Percentiles rank a stretch among this genome's conserved stretches.
These are phyloP conservation scores for Naganishia antarctica DNA, from an alignment of 768 basidiomycete species.

Conservation along the genomic window DNA sequence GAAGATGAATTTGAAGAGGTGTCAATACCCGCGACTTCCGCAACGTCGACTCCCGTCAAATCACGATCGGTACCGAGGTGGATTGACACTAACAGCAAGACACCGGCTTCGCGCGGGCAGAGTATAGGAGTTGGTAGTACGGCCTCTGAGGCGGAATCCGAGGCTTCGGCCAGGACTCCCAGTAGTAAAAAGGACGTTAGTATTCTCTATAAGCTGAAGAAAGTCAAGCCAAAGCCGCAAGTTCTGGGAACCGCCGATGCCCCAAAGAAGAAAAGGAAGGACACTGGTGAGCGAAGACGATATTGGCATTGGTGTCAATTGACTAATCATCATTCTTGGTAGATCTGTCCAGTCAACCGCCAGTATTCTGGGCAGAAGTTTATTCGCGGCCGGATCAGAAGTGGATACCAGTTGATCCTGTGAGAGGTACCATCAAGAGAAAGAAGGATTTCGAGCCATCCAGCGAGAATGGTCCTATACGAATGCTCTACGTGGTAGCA, in stretches of 20 bases:
- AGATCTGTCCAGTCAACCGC: constrained; percentile 56
- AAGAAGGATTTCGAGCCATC: constrained; percentile 73
- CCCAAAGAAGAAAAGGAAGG: constrained; percentile 38
- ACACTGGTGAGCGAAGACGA: constrained; percentile 29
- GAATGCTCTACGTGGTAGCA: constrained; percentile 87
- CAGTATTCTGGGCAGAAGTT: constrained; percentile 95
- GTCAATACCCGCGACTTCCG: constrained; percentile 36
- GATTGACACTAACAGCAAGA: constrained; percentile 3
- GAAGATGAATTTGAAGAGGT: constrained; percentile 42
- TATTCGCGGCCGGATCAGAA: constrained; percentile 84
- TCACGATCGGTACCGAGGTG: background rate
- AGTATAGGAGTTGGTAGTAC: constrained; percentile 5
- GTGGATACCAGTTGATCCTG: constrained; percentile 90
- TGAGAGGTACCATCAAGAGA: constrained; percentile 73
- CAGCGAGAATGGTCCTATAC: constrained; percentile 60
- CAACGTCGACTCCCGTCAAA: constrained; percentile 15
- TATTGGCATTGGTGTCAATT: too few species aligned
- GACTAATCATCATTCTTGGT: background rate
- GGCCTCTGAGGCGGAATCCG: constrained; percentile 17
- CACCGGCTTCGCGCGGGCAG: constrained; percentile 18
- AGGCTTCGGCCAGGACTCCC: constrained; percentile 1
- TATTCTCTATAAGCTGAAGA: constrained; percentile 44
- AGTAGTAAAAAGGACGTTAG: constrained; percentile 19
- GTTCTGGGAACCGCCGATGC: constrained; percentile 38
- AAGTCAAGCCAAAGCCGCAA: constrained; percentile 59